Base-by-base conservation (phyloP, 192 early-diverging fungal species). In the Coemansia sp. region DNA sequence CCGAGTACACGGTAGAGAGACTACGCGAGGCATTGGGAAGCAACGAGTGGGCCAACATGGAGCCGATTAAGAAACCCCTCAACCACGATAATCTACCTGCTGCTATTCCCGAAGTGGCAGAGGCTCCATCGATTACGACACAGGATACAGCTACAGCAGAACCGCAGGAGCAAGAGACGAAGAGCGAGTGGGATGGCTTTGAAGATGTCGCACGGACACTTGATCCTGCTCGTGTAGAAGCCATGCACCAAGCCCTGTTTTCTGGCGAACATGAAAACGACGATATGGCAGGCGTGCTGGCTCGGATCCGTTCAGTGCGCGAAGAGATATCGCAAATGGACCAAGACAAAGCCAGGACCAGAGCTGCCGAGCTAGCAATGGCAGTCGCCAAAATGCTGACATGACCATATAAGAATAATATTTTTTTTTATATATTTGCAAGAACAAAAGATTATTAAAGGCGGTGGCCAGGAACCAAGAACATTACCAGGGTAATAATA, bases 21-120 rank as follows among this genome's bases (percentile, higher is more conserved):
- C 24, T 24, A 24, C 24, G 24, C 24, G 24, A 24, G 24, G 24
- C 24, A 24, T 24, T 24, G 24, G 24, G 34, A 20, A 74, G 67
- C 68, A 83, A 83, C 47, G 76, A 83, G 46, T 83, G 81, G 81
- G 52, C 70, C 12, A 73, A 63, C 38, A 83, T 78, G 81, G 27
- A 11, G 43, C 16, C 41, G n/a, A 65, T 38, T 15, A 36, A 36
- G 16, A 60, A 60, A 15, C 27, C 31, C 12, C 24, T 18, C 33
- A 11, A 27, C 7, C 1, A 15, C 31, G 16, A 36, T 5, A 15
- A 31, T 3, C 29, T 15, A 13, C 33, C 41, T 27, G 43, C 15
- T 41, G 66, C 41, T 3, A 22, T 18, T 43, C 38, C n/a, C n/a
- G n/a, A n/a, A n/a, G 24, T 24, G 24, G 24, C 24, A 24, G 24